Base-by-base conservation (phyloP, 2,329 filamentous ascomycete genomes). In the Monilinia vaccinii-corymbosi region DNA sequence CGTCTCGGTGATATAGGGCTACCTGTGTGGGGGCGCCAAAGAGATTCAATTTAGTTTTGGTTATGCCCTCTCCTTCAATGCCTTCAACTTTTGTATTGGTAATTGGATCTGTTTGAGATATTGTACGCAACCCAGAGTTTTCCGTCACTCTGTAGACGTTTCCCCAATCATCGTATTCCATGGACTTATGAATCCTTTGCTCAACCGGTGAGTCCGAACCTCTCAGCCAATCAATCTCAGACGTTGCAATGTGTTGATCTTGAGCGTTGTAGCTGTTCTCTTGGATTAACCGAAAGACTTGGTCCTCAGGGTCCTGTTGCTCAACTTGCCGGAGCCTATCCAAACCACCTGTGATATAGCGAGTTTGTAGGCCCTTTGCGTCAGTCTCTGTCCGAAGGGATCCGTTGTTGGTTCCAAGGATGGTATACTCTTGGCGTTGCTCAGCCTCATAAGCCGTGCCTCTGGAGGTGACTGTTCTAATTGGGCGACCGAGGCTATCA, bases 171-270 rank as follows among this genome's bases (percentile, higher is more conserved):
- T 58, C 56, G 6, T 44, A 51, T 50, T 51, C 25, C 46, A 51
- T 42, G 14, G 16, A 44, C 5, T 34, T 58, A 13, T 6, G 45
- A 14, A 9, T 58, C 16, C 16, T 21, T 45, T 58, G 56, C 25
- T 50, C 56, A 16, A 21, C 7, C 32, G 36, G 46, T 45, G 46
- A 18, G 7, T 21, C 31, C 25, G 2, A 14, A 2, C 4, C 23
- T 58, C 28, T 44, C 13, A 58, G 9, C 56, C 56, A 58, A 28
- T 58, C 56, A 51, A 58, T 36, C n/a, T 58, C 56, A 18, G 36
- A 21, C 11, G 5, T 44, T 7, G n/a, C 32, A 18, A 51, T 34
- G 8, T 9, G 56, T 34, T 58, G 56, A n/a, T 34, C 56, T 34
- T 58, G 56, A 4, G 56, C 46, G 13, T 58, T 58, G n/a, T 58